Evolutionary conservation across 306 rosid genomes (phyloP), one percentile per base, ranked within the genome.

Genomic region (Malus fusca): DNA sequence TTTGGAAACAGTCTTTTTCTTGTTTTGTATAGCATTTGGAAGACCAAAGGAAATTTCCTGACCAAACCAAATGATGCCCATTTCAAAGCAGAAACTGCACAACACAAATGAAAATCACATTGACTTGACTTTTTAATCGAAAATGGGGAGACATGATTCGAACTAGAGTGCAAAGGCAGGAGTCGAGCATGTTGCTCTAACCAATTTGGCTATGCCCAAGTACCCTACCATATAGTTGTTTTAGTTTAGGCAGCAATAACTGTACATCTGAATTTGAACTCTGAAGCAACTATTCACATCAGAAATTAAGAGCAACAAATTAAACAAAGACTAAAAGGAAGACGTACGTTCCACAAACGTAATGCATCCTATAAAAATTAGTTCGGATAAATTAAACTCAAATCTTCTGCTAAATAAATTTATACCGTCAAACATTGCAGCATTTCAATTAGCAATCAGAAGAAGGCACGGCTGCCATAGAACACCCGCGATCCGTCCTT

Each of bases 401-500:
- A 22, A 21, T 56, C 4, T 56, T 37, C 23, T 56, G 48, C 67
- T 8, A 58, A 33, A 11, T 58, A 58, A 55, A 71, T 55, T 30
- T 70, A 42, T 22, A 58, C 66, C 23, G 22, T 58, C 53, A 37
- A 22, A 17, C 22, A 14, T 61, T 70, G 72, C 81, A 79, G 73
- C 82, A 78, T 76, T 76, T 19, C 77, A 68, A 59, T 18, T 44
- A 66, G 73, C 51, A 33, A 68, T 88, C 80, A 91, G 86, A 91
- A 92, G 85, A 92, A 92, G 1, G 98, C 98, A 26, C 96, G 51
- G 79, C 96, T 92, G 23, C 98, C 98, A 31, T 92, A 92, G 72
- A 92, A 92, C 81, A 92, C 94, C 28, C 92, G 83, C 4, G 94
- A 87, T 76, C 92, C 98, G 51, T 90, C 98, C 77, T 88, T 92